Evolutionary conservation across 2,329 filamentous ascomycete species (phyloP).

Genomic region (Scortechinia acanthostroma): DNA sequence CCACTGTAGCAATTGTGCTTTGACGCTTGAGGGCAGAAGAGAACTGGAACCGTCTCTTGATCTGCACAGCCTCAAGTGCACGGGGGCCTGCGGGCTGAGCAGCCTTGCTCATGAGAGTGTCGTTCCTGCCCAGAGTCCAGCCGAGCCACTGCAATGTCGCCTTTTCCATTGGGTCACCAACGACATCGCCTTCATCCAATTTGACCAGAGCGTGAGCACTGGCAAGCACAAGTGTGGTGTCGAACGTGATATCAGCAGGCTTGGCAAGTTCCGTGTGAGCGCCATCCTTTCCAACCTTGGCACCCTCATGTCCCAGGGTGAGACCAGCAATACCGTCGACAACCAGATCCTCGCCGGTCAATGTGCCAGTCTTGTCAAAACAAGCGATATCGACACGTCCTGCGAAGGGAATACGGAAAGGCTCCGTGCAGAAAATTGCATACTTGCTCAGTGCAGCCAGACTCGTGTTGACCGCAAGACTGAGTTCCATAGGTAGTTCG

Average conservation of each 20-base stretch:
- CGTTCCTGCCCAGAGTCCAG: constrained; percentile 86
- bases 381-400: constrained; percentile 93
- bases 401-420: constrained; percentile 94
- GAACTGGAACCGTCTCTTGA: constrained; percentile 96
- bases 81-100: constrained; percentile 17
- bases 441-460: constrained; percentile 87
- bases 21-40: constrained; percentile 93
- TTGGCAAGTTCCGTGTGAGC: constrained; percentile 74
- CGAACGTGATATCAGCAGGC: constrained; percentile 63
- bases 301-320: constrained; percentile 61
- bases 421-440: constrained; percentile 97
- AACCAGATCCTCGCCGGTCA: constrained; percentile 92
- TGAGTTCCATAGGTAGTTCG: constrained; percentile 95
- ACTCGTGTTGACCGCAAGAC: constrained; percentile 94
- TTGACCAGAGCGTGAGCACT: constrained; percentile 94
- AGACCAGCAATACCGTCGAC: constrained; percentile 94
- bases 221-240: constrained; percentile 87
- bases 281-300: constrained; percentile 68
- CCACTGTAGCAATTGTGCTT: constrained; percentile 82
- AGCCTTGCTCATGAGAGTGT: constrained; percentile 68
- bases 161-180: constrained; percentile 98
- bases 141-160: constrained; percentile 83
- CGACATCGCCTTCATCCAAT: constrained; percentile 91
- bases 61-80: constrained; percentile 72
- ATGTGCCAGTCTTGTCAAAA: constrained; percentile 96